These are phyloP conservation scores for Paramecium bursaria DNA, from an alignment of 73 alveolate species.

Conservation along the genomic window DNA sequence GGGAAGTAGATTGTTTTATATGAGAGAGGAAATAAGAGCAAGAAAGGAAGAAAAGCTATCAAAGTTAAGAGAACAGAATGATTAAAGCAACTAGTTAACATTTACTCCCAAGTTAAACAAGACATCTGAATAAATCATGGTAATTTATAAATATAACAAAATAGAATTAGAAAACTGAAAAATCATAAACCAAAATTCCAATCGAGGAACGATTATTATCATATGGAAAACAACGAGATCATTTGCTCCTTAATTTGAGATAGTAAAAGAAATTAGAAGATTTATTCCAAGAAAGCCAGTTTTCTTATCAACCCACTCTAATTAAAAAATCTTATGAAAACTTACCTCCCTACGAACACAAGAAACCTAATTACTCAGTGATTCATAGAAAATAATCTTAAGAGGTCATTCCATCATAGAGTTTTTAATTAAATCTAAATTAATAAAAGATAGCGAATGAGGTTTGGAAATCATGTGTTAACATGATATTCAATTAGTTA, in stretches of 20 bases:
- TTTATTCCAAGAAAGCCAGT: not conserved
- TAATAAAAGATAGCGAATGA: not conserved
- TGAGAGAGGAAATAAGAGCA: not conserved
- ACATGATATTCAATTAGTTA: slow-evolving; percentile 2
- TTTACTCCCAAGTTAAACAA: slow-evolving; percentile 41
- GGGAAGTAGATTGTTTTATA: not conserved
- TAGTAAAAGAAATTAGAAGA: not conserved
- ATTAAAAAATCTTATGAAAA: not conserved
- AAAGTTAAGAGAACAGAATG: not conserved
- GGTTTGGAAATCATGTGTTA: slow-evolving; percentile 39
- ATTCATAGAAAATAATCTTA: not conserved
- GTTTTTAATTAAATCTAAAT: not conserved
- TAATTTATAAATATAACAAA: not conserved
- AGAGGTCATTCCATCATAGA: slow-evolving; percentile 20
- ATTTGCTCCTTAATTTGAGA: not conserved
- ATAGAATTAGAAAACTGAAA: not conserved
- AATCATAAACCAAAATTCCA: not conserved
- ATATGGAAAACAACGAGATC: slow-evolving; percentile 12
- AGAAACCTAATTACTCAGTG: slow-evolving; percentile 21
- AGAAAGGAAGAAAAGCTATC: not conserved
- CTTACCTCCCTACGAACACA: not conserved
- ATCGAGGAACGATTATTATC: slow-evolving; percentile 8
- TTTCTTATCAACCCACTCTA: not conserved
- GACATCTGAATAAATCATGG: slow-evolving; percentile 10
- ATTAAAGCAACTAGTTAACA: not conserved